phyloP scores from a whole-genome alignment of 768 basidiomycete species.

The Cystofilobasidium ferigula region DNA sequence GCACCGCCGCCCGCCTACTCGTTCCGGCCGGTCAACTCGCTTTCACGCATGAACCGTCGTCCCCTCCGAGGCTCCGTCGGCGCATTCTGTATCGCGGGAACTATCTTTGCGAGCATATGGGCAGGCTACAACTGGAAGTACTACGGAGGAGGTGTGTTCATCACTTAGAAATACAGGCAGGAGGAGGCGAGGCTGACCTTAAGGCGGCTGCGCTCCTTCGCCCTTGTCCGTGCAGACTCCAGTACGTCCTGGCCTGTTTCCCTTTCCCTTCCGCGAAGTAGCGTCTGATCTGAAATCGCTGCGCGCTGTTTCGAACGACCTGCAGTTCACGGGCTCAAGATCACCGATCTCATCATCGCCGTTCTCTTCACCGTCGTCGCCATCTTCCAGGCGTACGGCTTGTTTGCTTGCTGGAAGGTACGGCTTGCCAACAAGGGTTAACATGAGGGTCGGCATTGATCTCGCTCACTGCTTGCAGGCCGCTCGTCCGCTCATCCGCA shows the following conservation, averaged over 20 bases:
- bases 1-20: slow-evolving; percentile 3
- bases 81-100: background rate
- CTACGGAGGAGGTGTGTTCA: slow-evolving; percentile 2
- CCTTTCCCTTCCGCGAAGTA: too few relatives aligned
- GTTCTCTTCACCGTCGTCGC: slow-evolving; percentile 17
- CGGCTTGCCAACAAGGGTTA: background rate
- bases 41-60: background rate
- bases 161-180: background rate
- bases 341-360: slow-evolving; percentile 7
- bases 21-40: background rate
- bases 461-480: background rate
- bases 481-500: background rate
- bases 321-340: slow-evolving; percentile 8
- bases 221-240: background rate
- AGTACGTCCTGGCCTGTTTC: too few relatives aligned
- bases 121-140: background rate
- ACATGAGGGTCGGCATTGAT: background rate
- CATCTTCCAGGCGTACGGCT: background rate
- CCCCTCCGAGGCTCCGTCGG: background rate
- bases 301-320: too few relatives aligned
- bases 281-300: too few relatives aligned
- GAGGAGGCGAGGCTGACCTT: background rate
- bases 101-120: slow-evolving; percentile 6
- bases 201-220: background rate
- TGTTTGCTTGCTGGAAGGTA: slow-evolving; percentile 5